phyloP scores from a whole-genome alignment of 345 rosid species.

The Bruguiera sexangula region DNA sequence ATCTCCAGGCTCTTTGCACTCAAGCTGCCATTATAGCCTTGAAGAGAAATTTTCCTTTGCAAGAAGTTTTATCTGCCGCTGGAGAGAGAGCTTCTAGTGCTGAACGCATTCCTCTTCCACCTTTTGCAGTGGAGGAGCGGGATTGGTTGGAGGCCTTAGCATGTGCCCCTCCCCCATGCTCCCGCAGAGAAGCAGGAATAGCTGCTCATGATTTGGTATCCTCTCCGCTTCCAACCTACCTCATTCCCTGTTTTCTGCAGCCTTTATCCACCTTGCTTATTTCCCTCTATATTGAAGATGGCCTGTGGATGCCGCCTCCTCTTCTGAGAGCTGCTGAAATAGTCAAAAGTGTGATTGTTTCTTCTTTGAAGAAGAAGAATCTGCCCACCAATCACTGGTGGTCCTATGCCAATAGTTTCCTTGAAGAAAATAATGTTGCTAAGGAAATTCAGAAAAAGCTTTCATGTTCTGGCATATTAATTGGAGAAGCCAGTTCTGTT shows the following conservation, averaged over 20 bases:
- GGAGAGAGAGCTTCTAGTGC: conserved; percentile 44
- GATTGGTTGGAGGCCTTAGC: conserved; percentile 97
- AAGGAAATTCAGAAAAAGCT: conserved; percentile 58
- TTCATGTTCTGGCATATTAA: conserved; percentile 53
- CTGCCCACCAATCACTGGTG: conserved; percentile 57
- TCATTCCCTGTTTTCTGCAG: conserved; percentile 68
- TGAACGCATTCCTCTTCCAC: conserved; percentile 71
- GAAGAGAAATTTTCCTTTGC: conserved; percentile 94
- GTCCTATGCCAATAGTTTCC: conserved; percentile 50
- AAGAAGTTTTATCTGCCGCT: conserved; percentile 68
- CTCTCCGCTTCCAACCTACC: conserved; percentile 77
- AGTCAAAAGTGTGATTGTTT: conserved; percentile 53
- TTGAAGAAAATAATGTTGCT: conserved; percentile 59
- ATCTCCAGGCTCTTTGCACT: conserved; percentile 95
- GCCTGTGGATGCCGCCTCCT: conserved; percentile 68
- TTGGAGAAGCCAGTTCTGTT: conserved; percentile 42
- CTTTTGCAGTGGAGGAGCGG: conserved; percentile 75
- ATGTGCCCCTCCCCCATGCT: conserved; percentile 88
- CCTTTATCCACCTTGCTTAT: conserved; percentile 70
- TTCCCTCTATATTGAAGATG: conserved; percentile 75
- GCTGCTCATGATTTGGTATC: conserved; percentile 76
- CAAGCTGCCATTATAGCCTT: conserved; percentile 86
- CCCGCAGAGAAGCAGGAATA: conserved; percentile 90
- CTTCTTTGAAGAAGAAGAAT: conserved; percentile 54
- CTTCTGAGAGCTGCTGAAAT: conserved; percentile 58